Evolutionary conservation across 768 basidiomycete genomes (phyloP), one percentile per base, ranked within the genome.

Genomic region (Suillus alpinus): DNA sequence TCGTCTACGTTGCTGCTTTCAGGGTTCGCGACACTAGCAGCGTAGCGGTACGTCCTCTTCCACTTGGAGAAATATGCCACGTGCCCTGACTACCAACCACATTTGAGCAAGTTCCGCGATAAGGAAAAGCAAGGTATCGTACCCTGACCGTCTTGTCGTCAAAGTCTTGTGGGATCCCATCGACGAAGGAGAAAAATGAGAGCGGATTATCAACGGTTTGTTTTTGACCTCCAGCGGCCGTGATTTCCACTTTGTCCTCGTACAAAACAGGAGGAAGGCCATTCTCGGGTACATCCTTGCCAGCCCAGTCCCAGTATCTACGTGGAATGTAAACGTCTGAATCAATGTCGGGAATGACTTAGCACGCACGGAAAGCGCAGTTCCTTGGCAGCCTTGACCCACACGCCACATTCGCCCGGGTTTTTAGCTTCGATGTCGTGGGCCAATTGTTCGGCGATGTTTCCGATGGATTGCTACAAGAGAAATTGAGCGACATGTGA

Each of bases 261-360:
- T 62, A 63, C 29, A 71, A 60, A 6, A 72, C 53, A 37, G 68
- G 49, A 6, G 70, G 67, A 6, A 72, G 46, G 1, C 67, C 69
- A n/a, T 67, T 50, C 20, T 31, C 20, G 23, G 61, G 59, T 16
- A 69, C 64, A 52, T 50, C 57, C 9, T 63, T 65, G 32, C 67
- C 71, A 5, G 65, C 71, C 70, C 69, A 72, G 56, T 71, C 67
- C 69, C 69, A 72, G 56, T 67, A 71, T 40, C 68, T 72, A 46
- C 12, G 29, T 9, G 37, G 2, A 41, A 52, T n/a, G 3, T 40
- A 20, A 40, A 43, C 12, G 29, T 41, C 18, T 39, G 46, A 8
- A 29, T 32, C n/a, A 43, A 20, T 16, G n/a, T 37, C 18, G 7
- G 3, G n/a, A 39, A 43, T 9, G 40, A 56, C 20, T 16, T 34